These are phyloP conservation scores for Bathelium albidoporum DNA, from an alignment of 495 filamentous ascomycete genomes.

Conservation along the genomic window DNA sequence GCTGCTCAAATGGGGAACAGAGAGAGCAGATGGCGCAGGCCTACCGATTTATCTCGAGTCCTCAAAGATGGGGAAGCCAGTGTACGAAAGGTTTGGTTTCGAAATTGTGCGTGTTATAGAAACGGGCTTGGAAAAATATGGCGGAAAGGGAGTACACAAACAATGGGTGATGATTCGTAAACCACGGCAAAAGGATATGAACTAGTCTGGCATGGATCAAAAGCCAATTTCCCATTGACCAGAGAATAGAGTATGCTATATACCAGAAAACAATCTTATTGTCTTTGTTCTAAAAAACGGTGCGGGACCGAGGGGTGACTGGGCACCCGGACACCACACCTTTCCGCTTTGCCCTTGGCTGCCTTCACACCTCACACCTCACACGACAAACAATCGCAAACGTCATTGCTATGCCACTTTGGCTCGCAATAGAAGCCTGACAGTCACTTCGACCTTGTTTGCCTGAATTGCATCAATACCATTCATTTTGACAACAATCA, in stretches of 20 bases:
- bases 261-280: neutral
- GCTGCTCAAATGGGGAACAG: constrained; percentile 15
- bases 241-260: neutral
- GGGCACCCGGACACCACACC: too few relatives aligned
- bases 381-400: too few relatives aligned
- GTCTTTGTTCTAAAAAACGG: neutral
- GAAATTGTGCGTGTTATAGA: constrained; percentile 1
- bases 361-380: too few relatives aligned
- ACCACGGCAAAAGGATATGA: neutral
- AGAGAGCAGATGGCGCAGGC: constrained; percentile 17
- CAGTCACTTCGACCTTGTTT: neutral
- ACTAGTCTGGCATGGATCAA: neutral
- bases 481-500: neutral
- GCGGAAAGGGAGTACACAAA: constrained; percentile 6
- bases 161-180: neutral
- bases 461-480: neutral
- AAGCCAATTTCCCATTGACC: too few relatives aligned
- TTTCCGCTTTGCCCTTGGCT: too few relatives aligned
- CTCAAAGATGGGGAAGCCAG: constrained; percentile 13
- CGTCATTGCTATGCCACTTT: neutral
- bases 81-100: constrained; percentile 18
- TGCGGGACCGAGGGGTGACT: too few relatives aligned
- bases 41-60: constrained; percentile 18
- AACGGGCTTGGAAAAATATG: constrained; percentile 13
- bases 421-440: neutral